These are phyloP conservation scores for Cyathus pygmaeus DNA, from an alignment of 1,284 basidiomycete genomes.

Conservation along the genomic window DNA sequence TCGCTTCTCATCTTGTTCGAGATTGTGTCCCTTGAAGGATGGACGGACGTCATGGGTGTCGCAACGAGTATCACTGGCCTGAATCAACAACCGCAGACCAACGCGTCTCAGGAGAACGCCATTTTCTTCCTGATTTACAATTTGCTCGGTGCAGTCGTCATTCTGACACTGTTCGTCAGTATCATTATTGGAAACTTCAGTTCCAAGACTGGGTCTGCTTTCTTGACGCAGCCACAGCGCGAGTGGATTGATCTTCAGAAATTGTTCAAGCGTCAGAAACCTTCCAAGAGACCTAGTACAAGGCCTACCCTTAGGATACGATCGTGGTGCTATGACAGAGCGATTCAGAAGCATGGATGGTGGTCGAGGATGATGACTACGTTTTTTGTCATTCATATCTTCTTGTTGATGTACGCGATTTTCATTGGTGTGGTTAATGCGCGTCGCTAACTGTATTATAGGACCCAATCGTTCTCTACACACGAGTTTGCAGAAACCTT, in stretches of 20 bases:
- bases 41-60: conserved; percentile 91
- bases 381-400: conserved; percentile 87
- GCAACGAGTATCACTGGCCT: conserved; percentile 84
- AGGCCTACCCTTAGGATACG: conserved; percentile 68
- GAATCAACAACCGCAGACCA: conserved; percentile 75
- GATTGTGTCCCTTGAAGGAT: conserved; percentile 95
- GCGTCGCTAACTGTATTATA: conserved; percentile 40
- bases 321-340: conserved; percentile 93
- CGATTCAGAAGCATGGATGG: conserved; percentile 92
- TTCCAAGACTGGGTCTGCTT: conserved; percentile 84
- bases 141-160: conserved; percentile 90
- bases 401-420: conserved; percentile 81
- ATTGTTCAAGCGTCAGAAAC: conserved; percentile 87
- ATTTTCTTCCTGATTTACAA: conserved; percentile 96
- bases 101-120: conserved; percentile 83
- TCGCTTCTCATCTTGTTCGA: conserved; percentile 95
- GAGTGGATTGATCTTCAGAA: conserved; percentile 97
- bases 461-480: conserved; percentile 84
- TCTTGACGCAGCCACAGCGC: conserved; percentile 88
- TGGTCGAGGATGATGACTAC: conserved; percentile 89
- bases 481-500: conserved; percentile 66
- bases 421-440: background rate
- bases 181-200: conserved; percentile 97
- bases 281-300: conserved; percentile 81
- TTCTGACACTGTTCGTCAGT: conserved; percentile 89